phyloP scores from a whole-genome alignment of 2,329 filamentous ascomycete species.

The Aspergillus eucalypticola region DNA sequence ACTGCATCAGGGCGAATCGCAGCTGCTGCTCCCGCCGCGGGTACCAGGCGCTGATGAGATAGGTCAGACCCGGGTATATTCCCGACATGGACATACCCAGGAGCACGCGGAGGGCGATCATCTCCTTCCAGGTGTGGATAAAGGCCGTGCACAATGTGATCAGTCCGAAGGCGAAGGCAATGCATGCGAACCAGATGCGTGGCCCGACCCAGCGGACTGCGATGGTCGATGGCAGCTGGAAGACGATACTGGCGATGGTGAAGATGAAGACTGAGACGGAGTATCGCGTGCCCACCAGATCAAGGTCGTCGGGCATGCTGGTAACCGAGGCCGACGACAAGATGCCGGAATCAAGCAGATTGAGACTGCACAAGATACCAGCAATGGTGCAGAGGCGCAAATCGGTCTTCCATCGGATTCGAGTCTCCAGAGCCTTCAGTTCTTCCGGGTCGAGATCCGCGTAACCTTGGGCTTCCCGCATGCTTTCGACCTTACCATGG shows the following conservation, averaged over 20 bases:
- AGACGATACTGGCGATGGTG: slow-evolving; percentile 66
- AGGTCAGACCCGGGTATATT: slow-evolving; percentile 48
- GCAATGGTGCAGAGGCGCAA: slow-evolving; percentile 69
- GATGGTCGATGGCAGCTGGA: slow-evolving; percentile 68
- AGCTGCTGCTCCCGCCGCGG: slow-evolving; percentile 65
- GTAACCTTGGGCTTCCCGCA: neutral
- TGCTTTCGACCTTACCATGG: neutral
- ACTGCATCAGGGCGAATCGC: slow-evolving; percentile 65
- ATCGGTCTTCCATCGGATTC: slow-evolving; percentile 64
- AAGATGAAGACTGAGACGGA: slow-evolving; percentile 73
- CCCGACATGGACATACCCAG: slow-evolving; percentile 63
- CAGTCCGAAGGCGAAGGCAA: slow-evolving; percentile 62
- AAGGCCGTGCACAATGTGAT: slow-evolving; percentile 70
- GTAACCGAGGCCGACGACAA: slow-evolving; percentile 70
- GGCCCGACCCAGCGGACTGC: slow-evolving; percentile 66
- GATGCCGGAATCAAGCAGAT: slow-evolving; percentile 69
- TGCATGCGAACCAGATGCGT: slow-evolving; percentile 61
- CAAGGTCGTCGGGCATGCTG: slow-evolving; percentile 65
- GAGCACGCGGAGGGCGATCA: slow-evolving; percentile 67
- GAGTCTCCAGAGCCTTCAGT: slow-evolving; percentile 41
- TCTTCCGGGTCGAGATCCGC: slow-evolving; percentile 16
- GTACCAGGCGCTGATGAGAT: slow-evolving; percentile 60
- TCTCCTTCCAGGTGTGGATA: slow-evolving; percentile 66
- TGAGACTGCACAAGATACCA: slow-evolving; percentile 68
- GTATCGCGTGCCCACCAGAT: slow-evolving; percentile 65